A percentile compares a stretch with the other conserved stretches of the same genome.
phyloP scores from a whole-genome alignment of 2,329 filamentous ascomycete genomes.

The Curvularia sp. region DNA sequence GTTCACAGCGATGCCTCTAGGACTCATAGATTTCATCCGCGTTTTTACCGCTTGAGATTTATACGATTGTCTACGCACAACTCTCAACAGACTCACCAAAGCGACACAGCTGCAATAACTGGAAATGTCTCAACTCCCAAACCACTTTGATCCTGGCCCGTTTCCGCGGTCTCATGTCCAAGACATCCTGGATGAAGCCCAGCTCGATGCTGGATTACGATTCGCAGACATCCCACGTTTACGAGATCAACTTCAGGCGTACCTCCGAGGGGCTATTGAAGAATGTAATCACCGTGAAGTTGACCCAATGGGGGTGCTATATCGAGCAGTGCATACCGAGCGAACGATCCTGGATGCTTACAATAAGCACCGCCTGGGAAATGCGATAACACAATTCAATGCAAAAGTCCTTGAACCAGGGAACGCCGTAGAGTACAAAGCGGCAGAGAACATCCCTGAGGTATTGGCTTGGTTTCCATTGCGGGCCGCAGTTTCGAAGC shows the following conservation, averaged over 20 bases:
- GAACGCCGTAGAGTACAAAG: slow-evolving; percentile 9
- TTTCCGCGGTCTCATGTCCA: slow-evolving; percentile 10
- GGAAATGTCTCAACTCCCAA: not conserved
- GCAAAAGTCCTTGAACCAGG: not conserved
- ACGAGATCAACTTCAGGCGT: slow-evolving; percentile 5
- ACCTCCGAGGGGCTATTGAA: slow-evolving; percentile 5
- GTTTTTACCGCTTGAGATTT: not conserved
- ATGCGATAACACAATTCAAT: slow-evolving; percentile 8
- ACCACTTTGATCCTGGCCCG: not conserved
- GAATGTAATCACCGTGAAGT: slow-evolving; percentile 4
- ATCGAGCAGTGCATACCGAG: slow-evolving; percentile 11
- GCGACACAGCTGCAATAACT: not conserved
- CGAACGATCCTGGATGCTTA: slow-evolving; percentile 14
- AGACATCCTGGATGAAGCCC: slow-evolving; percentile 14
- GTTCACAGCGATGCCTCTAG: too few relatives aligned
- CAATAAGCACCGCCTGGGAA: slow-evolving; percentile 24
- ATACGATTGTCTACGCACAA: not conserved
- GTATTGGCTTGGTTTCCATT: slow-evolving; percentile 18
- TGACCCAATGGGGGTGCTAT: slow-evolving; percentile 10
- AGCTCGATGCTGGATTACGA: not conserved
- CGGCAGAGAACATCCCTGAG: slow-evolving; percentile 17
- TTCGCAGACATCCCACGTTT: slow-evolving; percentile 11
- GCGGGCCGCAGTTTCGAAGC: slow-evolving; percentile 2
- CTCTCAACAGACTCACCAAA: not conserved
- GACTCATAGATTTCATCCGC: too few relatives aligned